Percentiles rank a stretch among this genome's conserved stretches.
Conservation (phyloP, 345 rosid species). For the Draba incana region DNA sequence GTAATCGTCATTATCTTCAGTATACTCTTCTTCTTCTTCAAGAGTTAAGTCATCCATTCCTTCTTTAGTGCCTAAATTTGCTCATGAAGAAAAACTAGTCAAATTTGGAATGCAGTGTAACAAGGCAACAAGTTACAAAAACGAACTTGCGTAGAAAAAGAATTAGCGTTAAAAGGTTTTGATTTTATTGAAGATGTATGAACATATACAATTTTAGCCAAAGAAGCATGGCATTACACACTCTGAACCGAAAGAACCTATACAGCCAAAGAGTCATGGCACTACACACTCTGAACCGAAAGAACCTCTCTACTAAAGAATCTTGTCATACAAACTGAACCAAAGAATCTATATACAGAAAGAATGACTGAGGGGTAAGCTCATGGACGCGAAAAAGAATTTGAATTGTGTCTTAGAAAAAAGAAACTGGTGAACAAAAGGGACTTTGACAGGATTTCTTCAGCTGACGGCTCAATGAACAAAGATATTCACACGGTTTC, state of each 20-base stretch:
- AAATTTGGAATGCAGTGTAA: slow-evolving; percentile 18
- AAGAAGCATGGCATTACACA: slow-evolving; percentile 21
- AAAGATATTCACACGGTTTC: slow-evolving; percentile 62
- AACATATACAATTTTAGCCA: slow-evolving; percentile 21
- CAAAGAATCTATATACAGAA: slow-evolving; percentile 36
- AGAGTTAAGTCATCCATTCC: slow-evolving; percentile 28
- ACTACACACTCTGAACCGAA: slow-evolving; percentile 19
- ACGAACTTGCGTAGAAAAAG: neutral
- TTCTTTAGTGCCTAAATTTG: slow-evolving; percentile 21
- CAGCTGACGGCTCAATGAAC: slow-evolving; percentile 58
- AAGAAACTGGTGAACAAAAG: slow-evolving; percentile 35
- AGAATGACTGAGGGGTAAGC: slow-evolving; percentile 27
- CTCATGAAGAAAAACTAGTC: slow-evolving; percentile 9
- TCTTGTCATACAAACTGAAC: slow-evolving; percentile 20
- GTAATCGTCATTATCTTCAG: slow-evolving; percentile 69
- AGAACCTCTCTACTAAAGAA: neutral
- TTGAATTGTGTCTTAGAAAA: slow-evolving; percentile 6
- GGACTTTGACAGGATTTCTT: slow-evolving; percentile 50
- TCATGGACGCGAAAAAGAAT: slow-evolving; percentile 7
- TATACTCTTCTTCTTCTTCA: slow-evolving; percentile 49
- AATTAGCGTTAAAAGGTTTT: neutral
- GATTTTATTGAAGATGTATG: slow-evolving; percentile 32
- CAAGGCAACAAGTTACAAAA: no score
- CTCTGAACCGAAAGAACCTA: slow-evolving; percentile 17
- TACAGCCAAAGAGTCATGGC: no score